Evolutionary conservation across 371 early-diverging fungal genomes (phyloP).

Genomic region (Saksenaea oblongispora): DNA sequence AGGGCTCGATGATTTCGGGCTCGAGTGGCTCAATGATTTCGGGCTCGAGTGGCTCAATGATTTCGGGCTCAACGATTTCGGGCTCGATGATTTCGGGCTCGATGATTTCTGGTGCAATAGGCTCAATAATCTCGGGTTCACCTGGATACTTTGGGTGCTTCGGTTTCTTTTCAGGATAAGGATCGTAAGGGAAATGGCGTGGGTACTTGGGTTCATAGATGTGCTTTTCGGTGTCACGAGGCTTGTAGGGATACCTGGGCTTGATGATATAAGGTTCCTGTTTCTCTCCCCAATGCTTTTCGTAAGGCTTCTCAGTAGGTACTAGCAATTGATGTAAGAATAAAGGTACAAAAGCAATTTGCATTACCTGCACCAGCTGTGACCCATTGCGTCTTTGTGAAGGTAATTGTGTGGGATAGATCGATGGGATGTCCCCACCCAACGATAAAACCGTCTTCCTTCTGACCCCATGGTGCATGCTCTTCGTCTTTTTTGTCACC

Average conservation of each 20-base stretch:
- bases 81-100: not conserved
- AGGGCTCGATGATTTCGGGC: too few species aligned
- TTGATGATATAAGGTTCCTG: too few species aligned
- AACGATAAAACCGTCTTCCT: not conserved
- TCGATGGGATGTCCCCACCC: slow-evolving; percentile 7
- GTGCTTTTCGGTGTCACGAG: too few species aligned
- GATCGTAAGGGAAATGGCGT: not conserved
- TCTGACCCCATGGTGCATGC: not conserved
- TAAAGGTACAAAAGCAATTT: too few species aligned
- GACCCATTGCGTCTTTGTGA: slow-evolving; percentile 6
- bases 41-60: too few species aligned
- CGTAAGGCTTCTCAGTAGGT: not conserved
- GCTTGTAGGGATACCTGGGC: too few species aligned
- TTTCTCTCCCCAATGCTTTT: not conserved
- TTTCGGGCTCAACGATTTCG: too few species aligned
- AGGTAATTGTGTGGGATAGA: slow-evolving; percentile 3
- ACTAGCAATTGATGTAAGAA: too few species aligned
- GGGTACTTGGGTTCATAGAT: not conserved
- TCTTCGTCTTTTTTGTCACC: not conserved
- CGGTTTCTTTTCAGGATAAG: not conserved
- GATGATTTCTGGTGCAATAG: not conserved
- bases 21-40: too few species aligned
- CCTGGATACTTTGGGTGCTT: not conserved
- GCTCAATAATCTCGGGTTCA: not conserved
- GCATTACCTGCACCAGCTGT: not conserved